phyloP scores from a whole-genome alignment of 768 basidiomycete genomes.

The Mycena venus region DNA sequence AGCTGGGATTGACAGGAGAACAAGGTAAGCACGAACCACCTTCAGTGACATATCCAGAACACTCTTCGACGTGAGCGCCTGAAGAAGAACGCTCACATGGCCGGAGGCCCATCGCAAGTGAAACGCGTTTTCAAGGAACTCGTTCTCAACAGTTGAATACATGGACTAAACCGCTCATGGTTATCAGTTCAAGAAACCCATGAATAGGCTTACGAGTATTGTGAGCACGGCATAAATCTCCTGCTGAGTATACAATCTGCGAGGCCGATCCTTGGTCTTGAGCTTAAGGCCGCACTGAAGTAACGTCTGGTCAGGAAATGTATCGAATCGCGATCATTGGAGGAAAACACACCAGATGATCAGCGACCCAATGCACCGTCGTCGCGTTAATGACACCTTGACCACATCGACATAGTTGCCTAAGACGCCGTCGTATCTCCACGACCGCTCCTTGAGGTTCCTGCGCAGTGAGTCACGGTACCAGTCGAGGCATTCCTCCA shows the following conservation, averaged over 20 bases:
- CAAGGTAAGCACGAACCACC: not conserved
- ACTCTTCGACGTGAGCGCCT: not conserved
- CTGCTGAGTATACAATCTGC: conserved; percentile 53
- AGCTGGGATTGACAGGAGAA: not conserved
- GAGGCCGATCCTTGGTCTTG: conserved; percentile 53
- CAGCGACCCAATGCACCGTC: conserved; percentile 57
- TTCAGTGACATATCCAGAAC: not conserved
- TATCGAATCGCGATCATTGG: not conserved
- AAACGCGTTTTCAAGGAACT: not conserved
- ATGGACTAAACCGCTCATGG: conserved; percentile 1
- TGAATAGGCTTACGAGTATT: conserved; percentile 22
- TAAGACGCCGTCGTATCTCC: conserved; percentile 41
- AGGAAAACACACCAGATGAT: conserved; percentile 46
- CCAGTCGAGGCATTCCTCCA: conserved; percentile 38
- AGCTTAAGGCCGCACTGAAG: conserved; percentile 52
- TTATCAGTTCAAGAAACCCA: not conserved
- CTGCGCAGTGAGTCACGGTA: conserved; percentile 37
- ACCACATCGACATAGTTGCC: conserved; percentile 57
- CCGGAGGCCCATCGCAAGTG: not conserved
- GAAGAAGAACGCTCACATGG: not conserved
- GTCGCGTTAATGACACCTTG: conserved; percentile 57
- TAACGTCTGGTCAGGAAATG: not conserved
- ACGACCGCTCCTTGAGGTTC: conserved; percentile 40
- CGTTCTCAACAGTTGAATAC: not conserved
- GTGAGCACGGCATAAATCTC: conserved; percentile 56